Evolutionary conservation across 2,329 filamentous ascomycete species (phyloP).

Genomic region (Metarhizium brunneum): DNA sequence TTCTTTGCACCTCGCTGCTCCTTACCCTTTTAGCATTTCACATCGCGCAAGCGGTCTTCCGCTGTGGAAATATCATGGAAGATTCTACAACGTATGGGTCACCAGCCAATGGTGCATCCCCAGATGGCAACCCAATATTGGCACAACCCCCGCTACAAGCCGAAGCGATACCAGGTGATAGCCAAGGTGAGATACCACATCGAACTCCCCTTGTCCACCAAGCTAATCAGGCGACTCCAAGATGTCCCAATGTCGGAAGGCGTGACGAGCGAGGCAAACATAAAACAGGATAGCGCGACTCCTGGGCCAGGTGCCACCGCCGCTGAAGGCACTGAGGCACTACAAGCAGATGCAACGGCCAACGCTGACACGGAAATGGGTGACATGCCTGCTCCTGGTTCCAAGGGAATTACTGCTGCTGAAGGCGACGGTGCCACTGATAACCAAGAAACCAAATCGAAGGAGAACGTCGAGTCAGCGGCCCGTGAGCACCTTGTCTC

Average conservation of each 20-base stretch:
- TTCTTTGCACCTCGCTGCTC: conserved; percentile 1
- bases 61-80: conserved; percentile 40
- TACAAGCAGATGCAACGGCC: conserved; percentile 43
- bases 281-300: conserved; percentile 54
- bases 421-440: conserved; percentile 39
- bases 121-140: conserved; percentile 45
- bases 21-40: conserved; percentile 2
- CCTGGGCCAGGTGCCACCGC: conserved; percentile 48
- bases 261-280: conserved; percentile 33
- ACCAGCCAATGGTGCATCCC: conserved; percentile 45
- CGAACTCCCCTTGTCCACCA: background rate
- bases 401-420: conserved; percentile 38
- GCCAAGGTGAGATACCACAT: conserved; percentile 34
- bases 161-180: conserved; percentile 29
- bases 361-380: conserved; percentile 76
- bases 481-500: conserved; percentile 87
- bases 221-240: conserved; percentile 14
- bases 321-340: conserved; percentile 50
- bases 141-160: conserved; percentile 44
- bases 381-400: conserved; percentile 44
- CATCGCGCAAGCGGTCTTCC: background rate
- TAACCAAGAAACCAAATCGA: conserved; percentile 57
- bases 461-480: conserved; percentile 72
- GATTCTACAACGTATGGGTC: conserved; percentile 49
- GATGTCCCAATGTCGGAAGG: conserved; percentile 57